phyloP scores from a whole-genome alignment of 257 asterid species.

The Ocimum tenuiflorum region DNA sequence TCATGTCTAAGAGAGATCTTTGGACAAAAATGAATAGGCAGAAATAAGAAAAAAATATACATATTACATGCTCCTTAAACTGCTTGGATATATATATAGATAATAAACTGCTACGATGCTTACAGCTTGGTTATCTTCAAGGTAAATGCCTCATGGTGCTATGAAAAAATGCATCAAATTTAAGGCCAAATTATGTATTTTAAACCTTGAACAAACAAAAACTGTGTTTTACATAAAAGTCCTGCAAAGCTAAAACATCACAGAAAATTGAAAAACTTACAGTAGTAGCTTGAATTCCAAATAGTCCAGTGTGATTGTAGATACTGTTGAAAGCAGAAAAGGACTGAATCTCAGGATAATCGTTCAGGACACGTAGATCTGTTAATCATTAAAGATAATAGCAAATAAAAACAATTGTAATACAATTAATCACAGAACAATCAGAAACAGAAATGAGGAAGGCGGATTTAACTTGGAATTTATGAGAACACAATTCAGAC shows the following conservation, averaged over 20 bases:
- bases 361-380: slow-evolving; percentile 82
- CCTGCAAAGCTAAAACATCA: not conserved
- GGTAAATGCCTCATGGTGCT: not conserved
- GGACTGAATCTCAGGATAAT: slow-evolving; percentile 69
- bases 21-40: too few species aligned
- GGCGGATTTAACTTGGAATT: not conserved
- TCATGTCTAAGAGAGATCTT: too few species aligned
- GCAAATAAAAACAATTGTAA: slow-evolving; percentile 1
- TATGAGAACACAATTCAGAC: not conserved
- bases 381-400: slow-evolving; percentile 20
- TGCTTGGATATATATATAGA: too few species aligned
- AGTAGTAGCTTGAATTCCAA: slow-evolving; percentile 83
- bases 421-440: not conserved
- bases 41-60: too few species aligned
- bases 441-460: not conserved
- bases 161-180: too few species aligned
- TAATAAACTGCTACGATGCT: too few species aligned
- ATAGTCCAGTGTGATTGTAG: slow-evolving; percentile 64
- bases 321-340: slow-evolving; percentile 78
- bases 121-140: too few species aligned
- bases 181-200: too few species aligned
- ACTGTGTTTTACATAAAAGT: not conserved
- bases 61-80: too few species aligned
- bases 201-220: too few species aligned
- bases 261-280: slow-evolving; percentile 37